phyloP scores from a whole-genome alignment of 352 stramenopile species.

The Nannochloropsis limnetica region DNA sequence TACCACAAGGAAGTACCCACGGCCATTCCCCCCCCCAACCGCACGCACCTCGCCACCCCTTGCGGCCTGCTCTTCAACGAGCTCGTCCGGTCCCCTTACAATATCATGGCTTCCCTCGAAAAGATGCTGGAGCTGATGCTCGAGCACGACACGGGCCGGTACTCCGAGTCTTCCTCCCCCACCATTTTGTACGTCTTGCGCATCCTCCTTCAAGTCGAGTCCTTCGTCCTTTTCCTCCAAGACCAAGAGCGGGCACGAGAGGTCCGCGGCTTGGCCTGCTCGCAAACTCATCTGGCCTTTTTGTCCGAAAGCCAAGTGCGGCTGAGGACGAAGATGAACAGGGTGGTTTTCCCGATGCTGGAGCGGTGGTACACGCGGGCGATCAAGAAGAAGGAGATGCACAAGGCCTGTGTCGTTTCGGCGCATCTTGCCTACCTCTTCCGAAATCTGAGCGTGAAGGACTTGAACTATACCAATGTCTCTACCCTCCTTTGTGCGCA shows the following conservation, averaged over 20 bases:
- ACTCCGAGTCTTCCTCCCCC: conserved; percentile 45
- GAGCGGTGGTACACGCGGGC: conserved; percentile 74
- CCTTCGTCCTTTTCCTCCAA: conserved; percentile 73
- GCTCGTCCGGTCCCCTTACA: conserved; percentile 71
- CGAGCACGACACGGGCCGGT: conserved; percentile 68
- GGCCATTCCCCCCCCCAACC: conserved; percentile 43
- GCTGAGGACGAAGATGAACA: conserved; percentile 57
- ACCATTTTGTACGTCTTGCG: conserved; percentile 73
- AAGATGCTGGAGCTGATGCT: conserved; percentile 73
- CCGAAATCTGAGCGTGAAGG: conserved; percentile 43
- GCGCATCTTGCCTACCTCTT: conserved; percentile 49
- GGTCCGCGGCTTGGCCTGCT: background rate
- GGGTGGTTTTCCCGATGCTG: conserved; percentile 71
- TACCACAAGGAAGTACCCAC: conserved; percentile 41
- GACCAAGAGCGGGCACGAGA: conserved; percentile 54
- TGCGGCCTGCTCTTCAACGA: conserved; percentile 95
- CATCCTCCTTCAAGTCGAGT: conserved; percentile 71
- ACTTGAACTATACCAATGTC: conserved; percentile 59
- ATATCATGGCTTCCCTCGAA: conserved; percentile 59
- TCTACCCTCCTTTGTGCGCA: conserved; percentile 60
- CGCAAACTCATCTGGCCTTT: background rate
- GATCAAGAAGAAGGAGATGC: conserved; percentile 42
- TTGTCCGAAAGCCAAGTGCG: conserved; percentile 46
- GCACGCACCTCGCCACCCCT: conserved; percentile 76
- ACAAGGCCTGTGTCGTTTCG: conserved; percentile 35